Percentiles rank a stretch among this genome's conserved stretches.
Evolutionary conservation across 805 yeast genomes (phyloP).

Genomic region (Sugiyamaella qingdaonensis): DNA sequence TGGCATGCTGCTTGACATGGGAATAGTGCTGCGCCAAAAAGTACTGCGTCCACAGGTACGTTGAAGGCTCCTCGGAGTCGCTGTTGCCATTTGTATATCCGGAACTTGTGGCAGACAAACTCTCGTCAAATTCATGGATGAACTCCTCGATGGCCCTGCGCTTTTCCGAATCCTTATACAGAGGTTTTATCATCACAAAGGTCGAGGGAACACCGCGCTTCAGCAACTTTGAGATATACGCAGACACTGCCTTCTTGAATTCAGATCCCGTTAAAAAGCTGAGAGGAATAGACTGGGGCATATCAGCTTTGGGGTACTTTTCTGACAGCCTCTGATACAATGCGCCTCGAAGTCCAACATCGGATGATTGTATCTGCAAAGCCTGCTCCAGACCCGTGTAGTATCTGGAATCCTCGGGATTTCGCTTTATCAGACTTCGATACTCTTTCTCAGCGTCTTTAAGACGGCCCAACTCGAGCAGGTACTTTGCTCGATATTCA

Average conservation of each 20-base stretch:
- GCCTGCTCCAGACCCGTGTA: conserved; percentile 64
- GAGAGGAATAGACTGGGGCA: conserved; percentile 74
- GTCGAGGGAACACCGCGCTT: conserved; percentile 85
- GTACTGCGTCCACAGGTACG: conserved; percentile 63
- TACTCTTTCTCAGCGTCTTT: conserved; percentile 66
- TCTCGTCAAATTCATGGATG: conserved; percentile 45
- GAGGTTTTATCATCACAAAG: conserved; percentile 78
- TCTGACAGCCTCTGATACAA: conserved; percentile 61
- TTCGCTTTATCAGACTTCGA: conserved; percentile 70
- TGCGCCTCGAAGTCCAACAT: conserved; percentile 39
- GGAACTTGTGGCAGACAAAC: conserved; percentile 4
- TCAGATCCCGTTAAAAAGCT: conserved; percentile 36
- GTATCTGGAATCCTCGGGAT: conserved; percentile 73
- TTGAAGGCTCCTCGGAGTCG: conserved; percentile 18
- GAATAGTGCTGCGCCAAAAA: conserved; percentile 77
- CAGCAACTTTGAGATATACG: conserved; percentile 60
- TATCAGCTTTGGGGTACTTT: conserved; percentile 81
- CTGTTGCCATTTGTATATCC: not conserved
- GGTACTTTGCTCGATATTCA: conserved; percentile 65
- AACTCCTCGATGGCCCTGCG: conserved; percentile 46
- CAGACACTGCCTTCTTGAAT: conserved; percentile 44
- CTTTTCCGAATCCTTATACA: conserved; percentile 50
- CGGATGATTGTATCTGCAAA: conserved; percentile 49
- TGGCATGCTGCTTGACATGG: conserved; percentile 45
- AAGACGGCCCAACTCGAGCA: conserved; percentile 50